Evolutionary conservation across 352 stramenopile genomes (phyloP).

Genomic region (Phytophthora pseudosyringae): DNA sequence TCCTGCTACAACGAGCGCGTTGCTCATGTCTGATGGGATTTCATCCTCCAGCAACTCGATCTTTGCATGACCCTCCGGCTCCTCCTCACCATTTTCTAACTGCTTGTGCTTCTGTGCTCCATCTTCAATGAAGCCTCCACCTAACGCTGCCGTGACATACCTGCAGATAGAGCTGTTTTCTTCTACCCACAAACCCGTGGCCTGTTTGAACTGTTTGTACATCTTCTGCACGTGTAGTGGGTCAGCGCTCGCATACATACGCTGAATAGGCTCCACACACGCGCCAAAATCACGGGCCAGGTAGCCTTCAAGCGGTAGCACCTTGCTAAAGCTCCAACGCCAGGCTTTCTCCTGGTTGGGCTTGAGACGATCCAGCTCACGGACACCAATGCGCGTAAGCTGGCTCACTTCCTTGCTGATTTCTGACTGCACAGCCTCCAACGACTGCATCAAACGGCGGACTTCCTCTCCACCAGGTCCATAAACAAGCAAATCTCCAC

Average conservation of each 20-base stretch:
- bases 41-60: slow-evolving; percentile 55
- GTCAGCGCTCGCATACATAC: slow-evolving; percentile 87
- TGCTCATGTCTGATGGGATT: slow-evolving; percentile 32
- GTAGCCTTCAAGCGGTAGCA: slow-evolving; percentile 83
- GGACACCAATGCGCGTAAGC: slow-evolving; percentile 82
- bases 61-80: slow-evolving; percentile 38
- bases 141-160: slow-evolving; percentile 74
- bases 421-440: slow-evolving; percentile 80
- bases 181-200: slow-evolving; percentile 84
- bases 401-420: slow-evolving; percentile 81
- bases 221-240: slow-evolving; percentile 85
- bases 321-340: slow-evolving; percentile 88
- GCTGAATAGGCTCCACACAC: slow-evolving; percentile 85
- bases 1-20: slow-evolving; percentile 43
- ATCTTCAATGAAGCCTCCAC: slow-evolving; percentile 69
- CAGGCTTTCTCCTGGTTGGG: slow-evolving; percentile 87
- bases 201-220: slow-evolving; percentile 87
- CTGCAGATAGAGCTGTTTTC: slow-evolving; percentile 86
- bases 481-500: slow-evolving; percentile 86
- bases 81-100: slow-evolving; percentile 43
- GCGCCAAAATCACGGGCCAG: slow-evolving; percentile 85
- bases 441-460: slow-evolving; percentile 80
- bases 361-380: slow-evolving; percentile 85
- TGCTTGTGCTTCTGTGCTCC: slow-evolving; percentile 42
- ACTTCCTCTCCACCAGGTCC: slow-evolving; percentile 84